phyloP scores from a whole-genome alignment of 495 filamentous ascomycete species.

The Bombardia bombarda region DNA sequence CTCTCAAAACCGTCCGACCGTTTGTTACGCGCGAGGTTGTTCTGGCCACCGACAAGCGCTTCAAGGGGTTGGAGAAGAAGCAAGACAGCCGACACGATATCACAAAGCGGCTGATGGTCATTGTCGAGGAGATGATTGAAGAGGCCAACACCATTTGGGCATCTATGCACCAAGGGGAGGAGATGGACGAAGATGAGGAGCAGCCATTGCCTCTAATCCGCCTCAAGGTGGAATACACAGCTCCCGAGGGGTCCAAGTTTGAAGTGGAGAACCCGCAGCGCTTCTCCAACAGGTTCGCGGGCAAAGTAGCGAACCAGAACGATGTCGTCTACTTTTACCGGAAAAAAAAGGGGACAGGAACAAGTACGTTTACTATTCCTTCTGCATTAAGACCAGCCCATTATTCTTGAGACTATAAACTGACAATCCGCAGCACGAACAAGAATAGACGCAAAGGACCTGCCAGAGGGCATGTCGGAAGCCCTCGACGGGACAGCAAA shows the following conservation, averaged over 20 bases:
- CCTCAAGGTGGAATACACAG: constrained; percentile 82
- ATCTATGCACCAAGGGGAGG: constrained; percentile 50
- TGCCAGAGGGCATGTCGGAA: constrained; percentile 53
- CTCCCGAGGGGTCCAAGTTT: constrained; percentile 77
- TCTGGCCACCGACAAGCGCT: constrained; percentile 64
- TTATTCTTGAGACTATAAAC: background rate
- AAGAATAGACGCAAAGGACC: constrained; percentile 30
- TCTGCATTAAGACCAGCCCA: background rate
- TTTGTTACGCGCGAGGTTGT: constrained; percentile 83
- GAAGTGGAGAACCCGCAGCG: constrained; percentile 94
- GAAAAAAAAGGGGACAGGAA: constrained; percentile 58
- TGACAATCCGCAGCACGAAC: constrained; percentile 3
- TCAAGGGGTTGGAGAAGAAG: constrained; percentile 68
- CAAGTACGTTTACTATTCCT: constrained; percentile 25
- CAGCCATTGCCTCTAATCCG: constrained; percentile 77
- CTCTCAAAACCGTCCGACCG: constrained; percentile 81
- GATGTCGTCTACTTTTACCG: constrained; percentile 91
- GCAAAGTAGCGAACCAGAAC: constrained; percentile 84
- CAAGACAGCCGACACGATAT: constrained; percentile 76
- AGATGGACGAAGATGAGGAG: constrained; percentile 50
- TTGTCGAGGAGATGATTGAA: constrained; percentile 80
- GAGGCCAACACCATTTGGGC: constrained; percentile 79
- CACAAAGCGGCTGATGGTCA: constrained; percentile 62
- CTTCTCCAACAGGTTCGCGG: constrained; percentile 88
- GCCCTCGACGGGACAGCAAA: constrained; percentile 57